These are phyloP conservation scores for Sugiyamaella floridensis DNA, from an alignment of 805 yeast genomes.

Conservation along the genomic window DNA sequence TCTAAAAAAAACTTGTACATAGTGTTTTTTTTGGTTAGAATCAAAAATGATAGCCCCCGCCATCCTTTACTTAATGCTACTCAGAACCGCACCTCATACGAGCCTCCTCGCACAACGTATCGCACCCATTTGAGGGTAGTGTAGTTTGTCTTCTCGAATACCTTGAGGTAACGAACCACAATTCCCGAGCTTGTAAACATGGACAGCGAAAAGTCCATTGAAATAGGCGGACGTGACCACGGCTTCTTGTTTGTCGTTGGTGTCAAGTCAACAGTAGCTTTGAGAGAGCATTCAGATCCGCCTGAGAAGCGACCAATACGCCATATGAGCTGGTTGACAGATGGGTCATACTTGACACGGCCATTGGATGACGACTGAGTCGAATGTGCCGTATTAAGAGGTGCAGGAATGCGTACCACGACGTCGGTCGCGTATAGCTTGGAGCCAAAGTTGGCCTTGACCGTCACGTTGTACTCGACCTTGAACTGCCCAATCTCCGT, in stretches of 20 bases:
- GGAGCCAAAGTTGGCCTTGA: constrained; percentile 50
- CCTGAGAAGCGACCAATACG: constrained; percentile 62
- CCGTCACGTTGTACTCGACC: constrained; percentile 50
- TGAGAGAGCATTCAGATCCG: constrained; percentile 51
- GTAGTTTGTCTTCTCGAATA: constrained; percentile 54
- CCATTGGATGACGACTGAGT: constrained; percentile 47
- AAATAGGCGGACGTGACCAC: constrained; percentile 74
- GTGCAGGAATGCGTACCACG: constrained; percentile 59
- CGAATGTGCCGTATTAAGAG: constrained; percentile 48
- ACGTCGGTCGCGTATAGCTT: constrained; percentile 61
- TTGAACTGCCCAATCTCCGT: constrained; percentile 38
- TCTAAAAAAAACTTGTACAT: neutral
- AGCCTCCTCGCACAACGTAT: constrained; percentile 67
- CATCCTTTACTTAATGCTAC: neutral
- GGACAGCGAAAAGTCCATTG: constrained; percentile 57
- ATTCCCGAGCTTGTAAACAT: constrained; percentile 77
- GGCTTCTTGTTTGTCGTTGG: constrained; percentile 26
- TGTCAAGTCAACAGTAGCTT: constrained; percentile 44
- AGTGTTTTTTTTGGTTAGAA: neutral
- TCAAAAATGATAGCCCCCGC: neutral
- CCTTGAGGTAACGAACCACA: constrained; percentile 62
- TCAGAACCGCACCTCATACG: constrained; percentile 62
- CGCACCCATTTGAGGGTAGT: constrained; percentile 82
- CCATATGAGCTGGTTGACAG: constrained; percentile 64
- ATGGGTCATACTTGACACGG: constrained; percentile 59